phyloP scores from a whole-genome alignment of 805 yeast species.

The Wickerhamiella sorbophila region DNA sequence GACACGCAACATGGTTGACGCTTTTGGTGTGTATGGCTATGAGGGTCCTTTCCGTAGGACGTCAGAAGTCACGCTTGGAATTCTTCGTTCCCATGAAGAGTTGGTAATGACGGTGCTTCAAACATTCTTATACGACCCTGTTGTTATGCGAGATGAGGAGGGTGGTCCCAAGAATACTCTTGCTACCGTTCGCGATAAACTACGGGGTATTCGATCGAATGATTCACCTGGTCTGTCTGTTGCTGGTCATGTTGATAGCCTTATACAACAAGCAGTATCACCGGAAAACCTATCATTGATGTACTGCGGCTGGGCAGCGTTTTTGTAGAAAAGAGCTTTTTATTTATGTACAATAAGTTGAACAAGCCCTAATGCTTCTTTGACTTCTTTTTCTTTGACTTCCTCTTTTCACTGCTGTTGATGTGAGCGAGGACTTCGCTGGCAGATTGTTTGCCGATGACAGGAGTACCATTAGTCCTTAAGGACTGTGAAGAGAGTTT shows the following conservation, averaged over 20 bases:
- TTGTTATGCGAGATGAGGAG: constrained; percentile 33
- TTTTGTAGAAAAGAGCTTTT: constrained; percentile 29
- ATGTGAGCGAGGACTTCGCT: constrained; percentile 57
- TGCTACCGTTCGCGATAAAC: constrained; percentile 57
- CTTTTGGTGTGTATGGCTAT: constrained; percentile 72
- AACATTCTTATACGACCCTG: constrained; percentile 84
- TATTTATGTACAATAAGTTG: too few species aligned
- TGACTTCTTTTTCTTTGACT: not conserved
- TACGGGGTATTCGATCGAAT: constrained; percentile 66
- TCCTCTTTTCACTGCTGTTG: constrained; percentile 8
- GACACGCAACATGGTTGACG: constrained; percentile 79
- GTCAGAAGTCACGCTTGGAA: constrained; percentile 65
- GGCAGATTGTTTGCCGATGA: constrained; percentile 43
- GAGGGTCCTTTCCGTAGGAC: constrained; percentile 82
- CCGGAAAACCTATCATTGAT: constrained; percentile 58
- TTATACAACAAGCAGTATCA: constrained; percentile 70
- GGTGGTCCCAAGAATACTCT: constrained; percentile 39
- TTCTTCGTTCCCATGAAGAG: constrained; percentile 67
- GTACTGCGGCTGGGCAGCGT: constrained; percentile 92
- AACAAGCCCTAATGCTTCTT: not conserved
- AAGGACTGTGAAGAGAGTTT: constrained; percentile 30
- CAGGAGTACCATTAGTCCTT: constrained; percentile 30
- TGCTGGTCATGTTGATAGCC: constrained; percentile 80
- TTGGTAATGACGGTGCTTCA: constrained; percentile 81
- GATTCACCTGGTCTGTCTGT: constrained; percentile 82